Base-by-base conservation (phyloP, 176 grass and related monocot genomes). In the Phragmites australis region DNA sequence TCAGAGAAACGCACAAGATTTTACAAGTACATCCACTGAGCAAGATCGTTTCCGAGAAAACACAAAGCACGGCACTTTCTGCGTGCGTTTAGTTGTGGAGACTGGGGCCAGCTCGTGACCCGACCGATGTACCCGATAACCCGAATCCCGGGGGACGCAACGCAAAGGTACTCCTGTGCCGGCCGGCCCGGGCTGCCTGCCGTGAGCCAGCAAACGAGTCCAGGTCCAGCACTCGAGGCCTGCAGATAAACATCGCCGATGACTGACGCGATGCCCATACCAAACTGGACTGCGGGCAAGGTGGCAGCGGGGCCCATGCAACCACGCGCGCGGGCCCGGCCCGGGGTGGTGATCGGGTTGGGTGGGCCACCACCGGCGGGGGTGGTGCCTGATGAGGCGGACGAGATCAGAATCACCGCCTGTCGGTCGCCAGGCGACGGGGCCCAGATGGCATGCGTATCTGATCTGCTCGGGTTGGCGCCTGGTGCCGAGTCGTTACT, bases 381-480 rank as follows among this genome's bases (percentile, higher is more conserved):
- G 34, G 53, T 27, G 76, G 57, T 53, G 32, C 19, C 1, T 57
- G 80, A 29, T 18, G 48, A 21, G 61, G 41, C 68, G 18, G 69
- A 34, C 23, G 84, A 69, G 78, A 61, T 77, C 64, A 76, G 87
- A 81, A 89, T 85, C 82, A 45, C 15, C 9, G 51, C 47, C 31
- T 49, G 27, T 54, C 70, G 47, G 10, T 4, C 27, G 18, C 18
- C 46, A 50, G 47, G 27, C 17, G 27, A 32, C 16, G 42, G 29
- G 70, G 41, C 9, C 43, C 49, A 34, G 47, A 39, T 5, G 13
- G 56, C 85, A 27, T 18, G 79, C 81, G 81, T 79, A 74, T 80
- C 76, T 80, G 87, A 74, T 80, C 76, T 75, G 81, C 81, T 84
- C 72, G 81, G 81, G 21, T 70, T 16, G 87, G 75, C 46, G 75